Percentiles rank a stretch among this genome's conserved stretches.
These are phyloP conservation scores for Citrullus amarus DNA, from an alignment of 306 rosid species.

Conservation along the genomic window DNA sequence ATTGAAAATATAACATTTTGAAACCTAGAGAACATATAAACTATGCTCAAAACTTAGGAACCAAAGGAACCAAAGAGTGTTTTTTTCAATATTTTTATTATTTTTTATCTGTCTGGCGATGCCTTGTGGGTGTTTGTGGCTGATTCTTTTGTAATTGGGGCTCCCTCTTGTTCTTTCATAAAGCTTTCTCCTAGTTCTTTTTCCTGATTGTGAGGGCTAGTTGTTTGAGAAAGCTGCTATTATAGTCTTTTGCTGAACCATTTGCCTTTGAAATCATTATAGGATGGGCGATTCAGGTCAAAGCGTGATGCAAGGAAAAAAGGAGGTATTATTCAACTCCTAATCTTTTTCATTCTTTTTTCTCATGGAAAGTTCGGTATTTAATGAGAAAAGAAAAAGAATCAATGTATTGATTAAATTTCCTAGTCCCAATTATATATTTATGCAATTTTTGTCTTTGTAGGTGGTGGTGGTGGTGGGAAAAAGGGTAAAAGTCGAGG, in stretches of 20 bases:
- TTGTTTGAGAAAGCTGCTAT: conserved; percentile 11
- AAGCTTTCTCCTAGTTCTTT: neutral
- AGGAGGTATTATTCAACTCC: conserved; percentile 36
- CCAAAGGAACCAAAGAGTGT: no score
- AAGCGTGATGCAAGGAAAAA: conserved; percentile 94
- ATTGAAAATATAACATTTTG: no score
- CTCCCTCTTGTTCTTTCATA: neutral
- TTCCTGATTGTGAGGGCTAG: conserved; percentile 2
- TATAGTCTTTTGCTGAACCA: conserved; percentile 14
- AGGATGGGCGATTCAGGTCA: conserved; percentile 99
- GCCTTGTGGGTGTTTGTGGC: neutral
- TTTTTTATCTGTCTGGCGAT: neutral
- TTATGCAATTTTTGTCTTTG: conserved; percentile 1
- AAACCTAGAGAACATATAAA: no score
- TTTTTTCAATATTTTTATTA: no score
- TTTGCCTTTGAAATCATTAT: conserved; percentile 19
- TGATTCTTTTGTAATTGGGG: neutral
- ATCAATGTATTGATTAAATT: neutral
- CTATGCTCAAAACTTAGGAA: no score
- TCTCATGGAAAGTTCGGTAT: no score
- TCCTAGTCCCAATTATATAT: neutral
- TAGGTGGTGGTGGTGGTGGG: conserved; percentile 27
- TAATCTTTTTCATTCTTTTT: no score
- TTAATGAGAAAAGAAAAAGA: no score
- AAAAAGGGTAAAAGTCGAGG: conserved; percentile 76